These are phyloP conservation scores for Solanum acaule DNA, from an alignment of 257 asterid species.

Conservation along the genomic window DNA sequence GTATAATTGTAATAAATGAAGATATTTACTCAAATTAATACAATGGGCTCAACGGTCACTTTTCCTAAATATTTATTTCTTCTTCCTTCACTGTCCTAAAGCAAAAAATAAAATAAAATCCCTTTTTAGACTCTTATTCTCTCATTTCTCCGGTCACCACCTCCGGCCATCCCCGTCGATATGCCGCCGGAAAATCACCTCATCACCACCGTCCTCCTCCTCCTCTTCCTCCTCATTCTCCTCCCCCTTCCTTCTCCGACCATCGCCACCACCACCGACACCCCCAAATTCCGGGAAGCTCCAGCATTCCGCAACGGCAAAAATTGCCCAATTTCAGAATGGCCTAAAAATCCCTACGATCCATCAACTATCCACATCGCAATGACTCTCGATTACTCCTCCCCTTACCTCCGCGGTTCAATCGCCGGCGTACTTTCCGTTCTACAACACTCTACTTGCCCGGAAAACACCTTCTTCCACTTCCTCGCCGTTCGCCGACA, in stretches of 20 bases:
- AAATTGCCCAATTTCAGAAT: slow-evolving; percentile 25
- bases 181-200: slow-evolving; percentile 1
- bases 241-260: background rate
- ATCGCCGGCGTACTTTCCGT: slow-evolving; percentile 85
- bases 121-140: background rate
- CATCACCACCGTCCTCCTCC: slow-evolving; percentile 12
- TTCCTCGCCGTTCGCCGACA: slow-evolving; percentile 52
- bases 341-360: slow-evolving; percentile 19
- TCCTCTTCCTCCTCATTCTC: background rate
- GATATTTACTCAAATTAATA: background rate
- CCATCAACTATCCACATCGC: slow-evolving; percentile 61
- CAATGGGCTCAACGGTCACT: slow-evolving; percentile 26
- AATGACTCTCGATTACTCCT: slow-evolving; percentile 75
- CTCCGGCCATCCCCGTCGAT: background rate
- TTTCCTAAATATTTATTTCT: background rate
- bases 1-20: background rate
- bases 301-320: slow-evolving; percentile 85
- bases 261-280: slow-evolving; percentile 16
- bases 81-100: background rate
- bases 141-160: background rate
- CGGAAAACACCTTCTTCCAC: slow-evolving; percentile 74
- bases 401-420: slow-evolving; percentile 93
- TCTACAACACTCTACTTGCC: slow-evolving; percentile 79
- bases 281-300: slow-evolving; percentile 62
- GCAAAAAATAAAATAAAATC: background rate